Percentiles rank a stretch among this genome's conserved stretches.
Evolutionary conservation across 2,329 filamentous ascomycete species (phyloP).

Genomic region (Kalmusia sp.): DNA sequence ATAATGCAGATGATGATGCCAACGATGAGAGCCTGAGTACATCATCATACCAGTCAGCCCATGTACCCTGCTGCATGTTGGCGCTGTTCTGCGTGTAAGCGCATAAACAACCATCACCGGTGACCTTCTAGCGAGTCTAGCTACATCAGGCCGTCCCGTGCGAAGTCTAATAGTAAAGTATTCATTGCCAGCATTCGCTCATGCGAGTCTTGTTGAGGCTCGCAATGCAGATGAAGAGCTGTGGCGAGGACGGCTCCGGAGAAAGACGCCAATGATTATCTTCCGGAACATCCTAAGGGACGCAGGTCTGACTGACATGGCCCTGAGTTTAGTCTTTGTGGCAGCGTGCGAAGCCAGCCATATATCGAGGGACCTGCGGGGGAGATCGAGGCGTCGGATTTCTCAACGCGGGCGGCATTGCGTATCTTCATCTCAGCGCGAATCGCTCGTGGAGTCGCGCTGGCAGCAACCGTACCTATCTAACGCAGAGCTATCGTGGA

Average conservation of each 20-base stretch:
- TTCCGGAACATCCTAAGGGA: background rate
- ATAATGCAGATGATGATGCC: conserved; percentile 10
- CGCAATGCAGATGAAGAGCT: background rate
- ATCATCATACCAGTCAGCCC: conserved; percentile 8
- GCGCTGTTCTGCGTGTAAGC: background rate
- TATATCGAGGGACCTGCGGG: background rate
- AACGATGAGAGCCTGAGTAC: conserved; percentile 7
- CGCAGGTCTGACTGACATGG: too few relatives aligned
- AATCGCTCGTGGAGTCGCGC: background rate
- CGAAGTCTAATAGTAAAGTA: background rate
- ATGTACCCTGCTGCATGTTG: conserved; percentile 2
- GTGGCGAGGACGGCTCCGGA: background rate
- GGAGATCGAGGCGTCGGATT: background rate
- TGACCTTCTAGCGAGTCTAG: conserved; percentile 1
- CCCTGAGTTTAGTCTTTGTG: too few relatives aligned
- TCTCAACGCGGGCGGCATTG: background rate
- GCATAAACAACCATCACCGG: background rate
- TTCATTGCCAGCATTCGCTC: background rate
- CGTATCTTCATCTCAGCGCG: conserved; percentile 3
- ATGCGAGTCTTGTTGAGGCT: background rate
- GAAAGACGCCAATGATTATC: background rate
- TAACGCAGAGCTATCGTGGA: background rate
- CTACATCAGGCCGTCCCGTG: background rate
- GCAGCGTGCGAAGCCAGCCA: too few relatives aligned
- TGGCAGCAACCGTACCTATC: background rate